Base-by-base conservation (phyloP, 352 stramenopile genomes). In the Phytopythium montanum region DNA sequence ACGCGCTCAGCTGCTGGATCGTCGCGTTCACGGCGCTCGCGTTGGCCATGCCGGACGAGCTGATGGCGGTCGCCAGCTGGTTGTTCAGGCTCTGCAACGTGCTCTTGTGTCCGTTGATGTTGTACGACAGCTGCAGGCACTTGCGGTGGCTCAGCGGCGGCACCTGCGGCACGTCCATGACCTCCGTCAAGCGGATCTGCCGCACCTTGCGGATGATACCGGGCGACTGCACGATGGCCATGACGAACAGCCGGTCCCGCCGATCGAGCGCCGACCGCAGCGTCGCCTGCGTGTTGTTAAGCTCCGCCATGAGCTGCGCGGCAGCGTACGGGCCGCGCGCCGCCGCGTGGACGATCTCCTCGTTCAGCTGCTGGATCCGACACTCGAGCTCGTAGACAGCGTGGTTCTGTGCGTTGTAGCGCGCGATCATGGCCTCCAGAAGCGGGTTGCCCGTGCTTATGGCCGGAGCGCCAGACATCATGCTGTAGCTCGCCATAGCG, bases 161-260 rank as follows among this genome's bases (percentile, higher is more conserved):
- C 5, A 93, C 79, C 31, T 88, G 75, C 3, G 79, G 67, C 8
- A 93, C 86, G 60, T 93, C 73, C 13, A 66, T 68, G 0, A 93
- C 75, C 44, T 81, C 60, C 34, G 70, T 56, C 49, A 89, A 49
- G 10, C 73, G 79, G 18, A 93, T 41, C 41, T 62, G 49, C 54
- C 79, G 81, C 16, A 93, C 78, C 54, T 79, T 70, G 28, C 46
- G 21, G 53, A 93, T 82, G 39, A 91, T 75, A 4, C 70, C 52
- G 31, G 59, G 50, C 0, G 79, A 90, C 61, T 89, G 73, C 29
- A 88, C 69, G 28, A 93, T 64, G 9, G 86, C 66, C 3, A 76
- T 66, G 5, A 89, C 69, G 7, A 91, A 50, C 16, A 81, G 28
- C 26, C 72, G 63, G 29, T 74, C 64, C 1, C 85, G 70, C 9